phyloP scores from a whole-genome alignment of 2,329 filamentous ascomycete genomes.

The Penicillium frequentans region DNA sequence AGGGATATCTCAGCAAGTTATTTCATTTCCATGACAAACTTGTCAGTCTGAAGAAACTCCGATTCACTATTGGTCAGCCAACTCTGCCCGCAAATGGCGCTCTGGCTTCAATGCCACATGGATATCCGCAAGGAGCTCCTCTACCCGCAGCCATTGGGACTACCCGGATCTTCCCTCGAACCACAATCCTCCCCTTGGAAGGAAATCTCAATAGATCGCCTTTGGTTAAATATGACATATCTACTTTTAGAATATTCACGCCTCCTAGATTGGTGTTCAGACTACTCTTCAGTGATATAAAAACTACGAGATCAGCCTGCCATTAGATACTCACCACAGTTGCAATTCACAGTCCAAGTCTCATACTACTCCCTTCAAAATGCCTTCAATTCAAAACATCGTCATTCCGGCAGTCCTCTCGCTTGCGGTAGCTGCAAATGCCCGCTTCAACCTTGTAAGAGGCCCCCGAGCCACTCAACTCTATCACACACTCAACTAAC shows the following conservation, averaged over 20 bases:
- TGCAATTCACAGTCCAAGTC: background rate
- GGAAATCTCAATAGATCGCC: background rate
- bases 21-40: background rate
- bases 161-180: background rate
- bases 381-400: background rate
- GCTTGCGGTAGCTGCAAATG: background rate
- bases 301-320: background rate
- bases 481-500: background rate
- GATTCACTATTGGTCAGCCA: background rate
- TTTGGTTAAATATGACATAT: background rate
- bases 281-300: background rate
- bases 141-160: background rate
- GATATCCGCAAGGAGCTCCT: background rate
- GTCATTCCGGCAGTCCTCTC: background rate
- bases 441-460: background rate
- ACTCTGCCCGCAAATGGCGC: background rate
- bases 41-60: background rate
- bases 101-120: background rate
- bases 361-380: background rate
- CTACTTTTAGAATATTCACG: background rate
- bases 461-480: background rate
- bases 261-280: background rate
- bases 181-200: background rate
- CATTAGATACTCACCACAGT: background rate
- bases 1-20: background rate